Base-by-base conservation (phyloP, 2,329 filamentous ascomycete genomes). In the Pestalotiopsis sp. region DNA sequence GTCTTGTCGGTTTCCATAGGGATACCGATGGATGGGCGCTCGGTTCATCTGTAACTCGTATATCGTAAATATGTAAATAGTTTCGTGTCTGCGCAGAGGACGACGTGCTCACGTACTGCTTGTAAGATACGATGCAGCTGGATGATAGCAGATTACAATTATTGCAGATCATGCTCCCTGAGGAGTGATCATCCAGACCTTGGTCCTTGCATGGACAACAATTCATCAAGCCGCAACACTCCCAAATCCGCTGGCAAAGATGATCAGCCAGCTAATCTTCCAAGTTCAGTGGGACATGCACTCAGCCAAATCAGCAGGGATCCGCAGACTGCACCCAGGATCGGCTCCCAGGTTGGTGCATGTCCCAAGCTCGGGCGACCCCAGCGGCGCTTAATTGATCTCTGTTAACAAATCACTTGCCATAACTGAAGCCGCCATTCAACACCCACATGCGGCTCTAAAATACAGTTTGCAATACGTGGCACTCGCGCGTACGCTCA, bases 371-470 rank as follows among this genome's bases (percentile, higher is more conserved):
- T 36, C 59, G 25, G n/a, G 11, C 59, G 59, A 36, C 14, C 25
- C 59, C 17, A 39, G 31, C 59, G 59, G 59, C 59, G 59, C 59
- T 62, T 62, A 62, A 62, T 39, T 62, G 59, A 27, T 62, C 59
- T 38, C 36, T 41, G 27, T 59, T 36, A 31, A 20, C 31, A 39
- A 39, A 39, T 36, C 59, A 62, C 59, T 20, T 36, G 31, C 59
- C 57, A 13, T 59, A 23, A 31, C 17, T 13, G 20, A 12, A 62
- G 59, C 59, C 59, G 59, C 59, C n/a, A 36, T 39, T 39, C 13
- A 52, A 23, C 45, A 52, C 45, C 36, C n/a, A 39, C 31, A 62
- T 62, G 59, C 59, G 59, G 59, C 59, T 39, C 45, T 52, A 52
- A 52, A 49, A 52, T n/a, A 52, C 45, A 17, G 45, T 52, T 52